Percentiles rank a stretch among this genome's conserved stretches.
phyloP scores from a whole-genome alignment of 176 grass and related monocot genomes.

The Elymus sibiricus region DNA sequence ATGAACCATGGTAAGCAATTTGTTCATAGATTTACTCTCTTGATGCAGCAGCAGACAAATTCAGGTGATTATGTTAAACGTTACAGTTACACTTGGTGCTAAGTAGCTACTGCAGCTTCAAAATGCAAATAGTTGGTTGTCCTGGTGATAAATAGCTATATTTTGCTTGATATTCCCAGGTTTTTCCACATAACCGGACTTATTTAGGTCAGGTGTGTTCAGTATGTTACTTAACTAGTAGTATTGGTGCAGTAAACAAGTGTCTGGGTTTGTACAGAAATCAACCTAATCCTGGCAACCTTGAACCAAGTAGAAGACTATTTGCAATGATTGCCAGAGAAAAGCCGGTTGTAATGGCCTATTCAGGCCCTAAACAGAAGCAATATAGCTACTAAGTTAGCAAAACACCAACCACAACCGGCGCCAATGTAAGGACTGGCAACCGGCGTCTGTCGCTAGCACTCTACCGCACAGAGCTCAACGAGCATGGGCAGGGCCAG shows the following conservation, averaged over 20 bases:
- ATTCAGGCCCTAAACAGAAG: no score
- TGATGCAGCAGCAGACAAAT: no score
- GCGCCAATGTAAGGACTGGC: no score
- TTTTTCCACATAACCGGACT: neutral
- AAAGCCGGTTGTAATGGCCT: no score
- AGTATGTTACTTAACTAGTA: neutral
- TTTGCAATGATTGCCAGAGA: no score
- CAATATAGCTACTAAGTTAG: no score
- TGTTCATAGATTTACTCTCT: neutral
- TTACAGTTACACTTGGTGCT: neutral
- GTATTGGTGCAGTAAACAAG: neutral
- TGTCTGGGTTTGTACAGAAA: neutral
- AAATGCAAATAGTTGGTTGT: neutral
- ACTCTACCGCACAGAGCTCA: no score
- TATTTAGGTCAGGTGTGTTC: neutral
- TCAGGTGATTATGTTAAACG: neutral
- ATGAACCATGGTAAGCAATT: neutral
- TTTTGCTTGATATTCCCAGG: neutral
- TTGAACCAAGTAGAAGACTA: neutral
- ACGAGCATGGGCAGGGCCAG: no score
- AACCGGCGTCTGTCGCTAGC: no score
- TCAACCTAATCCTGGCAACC: neutral
- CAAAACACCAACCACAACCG: no score
- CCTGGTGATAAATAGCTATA: neutral
- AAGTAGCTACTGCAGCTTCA: neutral